A percentile compares a stretch with the other conserved stretches of the same genome.
Evolutionary conservation across 2,329 filamentous ascomycete genomes (phyloP).

Genomic region (Xylariales sp.): DNA sequence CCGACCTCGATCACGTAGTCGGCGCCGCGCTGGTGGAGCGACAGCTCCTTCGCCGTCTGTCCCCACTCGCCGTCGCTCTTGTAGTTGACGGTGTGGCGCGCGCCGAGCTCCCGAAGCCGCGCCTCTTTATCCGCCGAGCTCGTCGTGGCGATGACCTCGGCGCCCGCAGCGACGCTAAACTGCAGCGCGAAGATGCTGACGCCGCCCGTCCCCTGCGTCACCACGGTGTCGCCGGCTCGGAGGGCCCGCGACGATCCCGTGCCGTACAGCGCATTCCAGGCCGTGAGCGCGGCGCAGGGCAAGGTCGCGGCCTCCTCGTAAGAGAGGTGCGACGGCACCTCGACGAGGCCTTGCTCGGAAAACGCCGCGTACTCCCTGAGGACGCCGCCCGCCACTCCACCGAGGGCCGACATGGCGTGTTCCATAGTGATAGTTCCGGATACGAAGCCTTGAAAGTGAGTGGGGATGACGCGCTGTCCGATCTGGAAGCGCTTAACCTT

Average conservation of each 20-base stretch:
- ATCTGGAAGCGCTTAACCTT: conserved; percentile 42
- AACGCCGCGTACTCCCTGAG: conserved; percentile 51
- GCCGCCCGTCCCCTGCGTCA: conserved; percentile 68
- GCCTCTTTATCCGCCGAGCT: conserved; percentile 37
- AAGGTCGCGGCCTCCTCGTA: conserved; percentile 52
- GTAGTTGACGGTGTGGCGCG: conserved; percentile 48
- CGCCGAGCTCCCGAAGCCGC: conserved; percentile 39
- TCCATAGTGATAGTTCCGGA: conserved; percentile 32
- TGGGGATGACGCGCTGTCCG: conserved; percentile 52
- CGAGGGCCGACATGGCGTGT: conserved; percentile 52
- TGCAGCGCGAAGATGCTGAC: conserved; percentile 62
- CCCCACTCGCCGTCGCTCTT: conserved; percentile 41
- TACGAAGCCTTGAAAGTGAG: conserved; percentile 56
- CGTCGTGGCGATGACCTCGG: conserved; percentile 45
- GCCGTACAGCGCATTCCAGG: conserved; percentile 44
- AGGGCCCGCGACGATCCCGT: conserved; percentile 44
- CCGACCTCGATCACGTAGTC: conserved; percentile 46
- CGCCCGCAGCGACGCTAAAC: conserved; percentile 35
- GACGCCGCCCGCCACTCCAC: conserved; percentile 63
- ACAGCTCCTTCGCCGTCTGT: conserved; percentile 35
- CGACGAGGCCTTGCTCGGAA: conserved; percentile 56
- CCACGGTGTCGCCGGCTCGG: conserved; percentile 52
- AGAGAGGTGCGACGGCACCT: conserved; percentile 51
- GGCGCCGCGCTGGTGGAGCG: conserved; percentile 36
- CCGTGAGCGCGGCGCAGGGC: conserved; percentile 57